Evolutionary conservation across 2,329 filamentous ascomycete species (phyloP).

Genomic region (Pseudopithomyces chartarum): DNA sequence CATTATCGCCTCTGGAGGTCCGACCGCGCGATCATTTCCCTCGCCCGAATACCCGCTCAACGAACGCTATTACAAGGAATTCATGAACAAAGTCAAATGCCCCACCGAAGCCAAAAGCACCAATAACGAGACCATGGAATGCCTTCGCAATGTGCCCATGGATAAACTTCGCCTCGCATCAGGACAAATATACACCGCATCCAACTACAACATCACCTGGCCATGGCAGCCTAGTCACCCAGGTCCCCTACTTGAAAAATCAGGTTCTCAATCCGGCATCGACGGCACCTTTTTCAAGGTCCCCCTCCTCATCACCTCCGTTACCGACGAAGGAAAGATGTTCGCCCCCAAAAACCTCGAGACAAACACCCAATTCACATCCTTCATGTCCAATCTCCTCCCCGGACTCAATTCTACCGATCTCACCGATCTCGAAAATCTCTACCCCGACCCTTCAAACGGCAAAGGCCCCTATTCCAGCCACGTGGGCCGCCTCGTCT

Average conservation of each 20-base stretch:
- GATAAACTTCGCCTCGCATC: conserved; percentile 47
- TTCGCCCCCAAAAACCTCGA: conserved; percentile 41
- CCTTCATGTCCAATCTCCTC: conserved; percentile 33
- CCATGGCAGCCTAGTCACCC: conserved; percentile 56
- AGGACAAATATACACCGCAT: conserved; percentile 45
- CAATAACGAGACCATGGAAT: conserved; percentile 41
- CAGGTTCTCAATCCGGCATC: conserved; percentile 46
- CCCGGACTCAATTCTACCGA: conserved; percentile 36
- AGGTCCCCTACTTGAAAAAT: conserved; percentile 53
- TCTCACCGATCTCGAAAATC: conserved; percentile 33
- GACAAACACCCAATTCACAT: conserved; percentile 43
- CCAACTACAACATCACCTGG: conserved; percentile 51
- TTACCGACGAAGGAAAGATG: conserved; percentile 42
- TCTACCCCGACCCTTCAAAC: conserved; percentile 32
- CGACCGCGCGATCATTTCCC: conserved; percentile 44
- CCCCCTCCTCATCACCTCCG: conserved; percentile 40
- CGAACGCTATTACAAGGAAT: conserved; percentile 33
- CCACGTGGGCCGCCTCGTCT: conserved; percentile 46
- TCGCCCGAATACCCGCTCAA: conserved; percentile 37
- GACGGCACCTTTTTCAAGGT: conserved; percentile 43
- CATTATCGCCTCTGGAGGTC: conserved; percentile 40
- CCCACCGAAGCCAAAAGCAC: conserved; percentile 30
- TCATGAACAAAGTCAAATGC: conserved; percentile 38
- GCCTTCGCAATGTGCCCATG: conserved; percentile 47
- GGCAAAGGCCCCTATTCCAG: conserved; percentile 24